Evolutionary conservation across 306 rosid genomes (phyloP).

Genomic region (Gleditsia sinensis): DNA sequence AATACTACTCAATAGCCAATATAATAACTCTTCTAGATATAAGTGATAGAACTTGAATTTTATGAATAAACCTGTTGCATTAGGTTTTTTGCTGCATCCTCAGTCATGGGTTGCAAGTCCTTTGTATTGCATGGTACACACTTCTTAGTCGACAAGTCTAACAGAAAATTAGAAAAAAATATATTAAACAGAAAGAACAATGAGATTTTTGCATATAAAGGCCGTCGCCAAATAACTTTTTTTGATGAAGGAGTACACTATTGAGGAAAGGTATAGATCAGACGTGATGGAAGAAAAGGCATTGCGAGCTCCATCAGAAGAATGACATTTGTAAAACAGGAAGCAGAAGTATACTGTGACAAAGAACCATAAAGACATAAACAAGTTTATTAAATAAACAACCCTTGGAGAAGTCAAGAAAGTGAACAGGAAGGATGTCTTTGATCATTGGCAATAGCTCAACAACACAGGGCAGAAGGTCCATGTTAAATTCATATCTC

Average conservation of each 20-base stretch:
- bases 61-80: slow-evolving; percentile 53
- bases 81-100: slow-evolving; percentile 57
- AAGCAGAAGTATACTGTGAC: not conserved
- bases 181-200: not conserved
- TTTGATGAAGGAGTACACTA: not conserved
- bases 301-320: not conserved
- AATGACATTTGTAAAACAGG: not conserved
- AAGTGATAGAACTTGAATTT: not conserved
- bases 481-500: not conserved
- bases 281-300: not conserved
- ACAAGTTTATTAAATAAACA: not conserved
- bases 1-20: slow-evolving; percentile 6
- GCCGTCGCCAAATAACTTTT: not conserved
- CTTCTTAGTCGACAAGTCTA: slow-evolving; percentile 61
- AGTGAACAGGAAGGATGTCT: not conserved
- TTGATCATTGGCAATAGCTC: not conserved
- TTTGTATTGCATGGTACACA: slow-evolving; percentile 73
- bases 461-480: not conserved
- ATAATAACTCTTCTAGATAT: not conserved
- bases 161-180: not conserved
- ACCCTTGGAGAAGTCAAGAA: not conserved
- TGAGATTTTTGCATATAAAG: not conserved
- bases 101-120: slow-evolving; percentile 71
- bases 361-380: too few relatives aligned
- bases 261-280: not conserved